Percentiles rank a stretch among this genome's conserved stretches.
These are phyloP conservation scores for Setaria viridis DNA, from an alignment of 202 grass and related monocot species.

Conservation along the genomic window DNA sequence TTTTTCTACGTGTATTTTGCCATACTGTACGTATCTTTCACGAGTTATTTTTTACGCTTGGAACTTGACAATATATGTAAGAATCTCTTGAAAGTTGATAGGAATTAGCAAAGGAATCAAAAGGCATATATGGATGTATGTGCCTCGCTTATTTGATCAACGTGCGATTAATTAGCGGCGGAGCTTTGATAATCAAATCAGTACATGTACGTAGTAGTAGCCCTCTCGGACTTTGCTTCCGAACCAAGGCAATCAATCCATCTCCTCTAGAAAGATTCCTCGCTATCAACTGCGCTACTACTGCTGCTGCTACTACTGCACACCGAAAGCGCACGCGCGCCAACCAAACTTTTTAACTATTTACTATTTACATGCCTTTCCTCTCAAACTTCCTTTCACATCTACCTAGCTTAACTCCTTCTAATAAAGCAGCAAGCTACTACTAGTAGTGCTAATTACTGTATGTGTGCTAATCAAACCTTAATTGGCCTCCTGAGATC, in stretches of 20 bases:
- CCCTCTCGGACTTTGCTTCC: slow-evolving; percentile 51
- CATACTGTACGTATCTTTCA: too few relatives aligned
- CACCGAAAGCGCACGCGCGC: slow-evolving; percentile 45
- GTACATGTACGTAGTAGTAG: slow-evolving; percentile 4
- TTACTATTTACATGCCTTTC: slow-evolving; percentile 44
- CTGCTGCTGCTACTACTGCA: background rate
- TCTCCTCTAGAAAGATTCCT: slow-evolving; percentile 42
- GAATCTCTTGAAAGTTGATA: background rate
- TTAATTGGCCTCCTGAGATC: slow-evolving; percentile 28
- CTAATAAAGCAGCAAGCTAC: slow-evolving; percentile 14
- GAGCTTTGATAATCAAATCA: background rate
- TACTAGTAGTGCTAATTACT: background rate
- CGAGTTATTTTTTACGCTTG: too few relatives aligned
- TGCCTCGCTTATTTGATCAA: slow-evolving; percentile 8
- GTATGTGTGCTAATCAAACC: background rate
- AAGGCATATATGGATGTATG: background rate
- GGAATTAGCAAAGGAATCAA: background rate
- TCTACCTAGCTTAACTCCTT: slow-evolving; percentile 14
- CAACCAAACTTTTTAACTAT: slow-evolving; percentile 16
- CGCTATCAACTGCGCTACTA: slow-evolving; percentile 33
- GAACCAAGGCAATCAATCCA: slow-evolving; percentile 47
- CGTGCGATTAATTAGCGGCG: slow-evolving; percentile 21
- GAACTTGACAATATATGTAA: too few relatives aligned
- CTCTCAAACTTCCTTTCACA: slow-evolving; percentile 34
- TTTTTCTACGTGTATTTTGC: too few relatives aligned